Conservation (phyloP, 2,329 filamentous ascomycete species). For the Fusarium miscanthi region DNA sequence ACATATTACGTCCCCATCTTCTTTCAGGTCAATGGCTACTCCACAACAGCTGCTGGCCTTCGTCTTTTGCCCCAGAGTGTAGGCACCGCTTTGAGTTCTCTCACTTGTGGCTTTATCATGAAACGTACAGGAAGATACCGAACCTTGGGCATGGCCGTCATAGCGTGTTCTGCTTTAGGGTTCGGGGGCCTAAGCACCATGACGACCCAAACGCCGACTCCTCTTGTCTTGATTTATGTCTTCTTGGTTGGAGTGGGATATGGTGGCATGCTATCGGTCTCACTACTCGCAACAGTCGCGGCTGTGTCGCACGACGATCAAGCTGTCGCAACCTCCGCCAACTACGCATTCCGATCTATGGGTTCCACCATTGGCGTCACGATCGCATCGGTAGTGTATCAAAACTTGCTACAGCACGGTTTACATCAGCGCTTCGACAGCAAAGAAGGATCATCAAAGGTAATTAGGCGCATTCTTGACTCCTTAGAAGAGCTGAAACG, state of each 20-base stretch:
- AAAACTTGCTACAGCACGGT: background rate
- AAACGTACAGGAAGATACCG: background rate
- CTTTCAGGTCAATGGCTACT: background rate
- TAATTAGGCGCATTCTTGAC: background rate
- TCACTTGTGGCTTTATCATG: background rate
- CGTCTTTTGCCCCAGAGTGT: background rate
- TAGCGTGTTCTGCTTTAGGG: background rate
- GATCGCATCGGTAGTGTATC: background rate
- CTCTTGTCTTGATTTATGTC: background rate
- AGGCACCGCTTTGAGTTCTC: background rate
- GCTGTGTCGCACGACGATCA: background rate
- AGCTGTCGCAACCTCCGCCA: background rate
- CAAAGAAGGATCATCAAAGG: background rate
- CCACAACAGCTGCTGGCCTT: background rate
- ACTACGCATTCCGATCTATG: background rate
- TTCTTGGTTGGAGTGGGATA: background rate
- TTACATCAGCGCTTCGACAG: background rate
- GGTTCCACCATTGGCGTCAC: background rate
- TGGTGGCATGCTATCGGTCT: background rate
- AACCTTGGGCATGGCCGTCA: background rate
- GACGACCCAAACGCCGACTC: background rate
- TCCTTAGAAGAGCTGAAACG: background rate
- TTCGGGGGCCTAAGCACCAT: background rate
- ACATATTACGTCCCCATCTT: background rate
- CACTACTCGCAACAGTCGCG: background rate